These are phyloP conservation scores for Protomyces lactucae-debilis DNA, from an alignment of 1,139 yeast species.

Conservation along the genomic window DNA sequence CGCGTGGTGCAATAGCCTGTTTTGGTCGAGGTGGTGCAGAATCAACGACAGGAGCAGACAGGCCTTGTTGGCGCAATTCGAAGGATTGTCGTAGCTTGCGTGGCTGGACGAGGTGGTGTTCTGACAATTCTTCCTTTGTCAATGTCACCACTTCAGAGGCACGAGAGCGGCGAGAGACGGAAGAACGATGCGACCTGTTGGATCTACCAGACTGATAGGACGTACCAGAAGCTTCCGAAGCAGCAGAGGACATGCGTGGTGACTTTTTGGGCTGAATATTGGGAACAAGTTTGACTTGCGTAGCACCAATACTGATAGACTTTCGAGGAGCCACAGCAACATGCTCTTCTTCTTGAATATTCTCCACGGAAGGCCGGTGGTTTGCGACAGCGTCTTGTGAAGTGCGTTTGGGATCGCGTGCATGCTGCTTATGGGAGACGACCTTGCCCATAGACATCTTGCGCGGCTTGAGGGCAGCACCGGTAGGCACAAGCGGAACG, in stretches of 20 bases:
- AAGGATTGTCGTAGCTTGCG: neutral
- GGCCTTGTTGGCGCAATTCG: neutral
- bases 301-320: neutral
- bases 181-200: neutral
- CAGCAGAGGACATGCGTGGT: neutral
- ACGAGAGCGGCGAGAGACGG: neutral
- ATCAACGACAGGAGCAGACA: neutral
- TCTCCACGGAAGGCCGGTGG: neutral
- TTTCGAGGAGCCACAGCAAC: neutral
- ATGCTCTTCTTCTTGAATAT: neutral
- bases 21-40: neutral
- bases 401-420: neutral
- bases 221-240: neutral
- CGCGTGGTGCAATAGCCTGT: neutral
- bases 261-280: neutral
- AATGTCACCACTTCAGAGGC: neutral
- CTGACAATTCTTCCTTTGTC: neutral
- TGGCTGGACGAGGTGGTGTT: neutral
- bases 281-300: neutral
- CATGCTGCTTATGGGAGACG: neutral
- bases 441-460: neutral
- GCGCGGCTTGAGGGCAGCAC: neutral
- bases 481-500: neutral
- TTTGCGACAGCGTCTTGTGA: neutral
- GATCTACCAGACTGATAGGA: neutral